These are phyloP conservation scores for Colletotrichum sp. DNA, from an alignment of 2,329 filamentous ascomycete genomes.

Conservation along the genomic window DNA sequence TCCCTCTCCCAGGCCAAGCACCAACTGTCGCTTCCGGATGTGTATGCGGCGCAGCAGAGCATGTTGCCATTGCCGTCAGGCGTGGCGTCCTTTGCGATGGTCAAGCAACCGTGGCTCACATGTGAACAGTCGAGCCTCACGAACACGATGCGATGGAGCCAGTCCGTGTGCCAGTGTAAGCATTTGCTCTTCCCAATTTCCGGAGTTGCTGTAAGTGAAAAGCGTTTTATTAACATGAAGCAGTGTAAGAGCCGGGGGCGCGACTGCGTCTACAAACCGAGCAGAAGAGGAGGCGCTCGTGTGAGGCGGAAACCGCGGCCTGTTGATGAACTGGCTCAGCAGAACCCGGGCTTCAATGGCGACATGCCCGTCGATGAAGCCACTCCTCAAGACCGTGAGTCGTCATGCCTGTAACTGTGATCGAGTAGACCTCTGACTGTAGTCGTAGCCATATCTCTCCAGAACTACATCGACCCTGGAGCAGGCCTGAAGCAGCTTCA, in stretches of 20 bases:
- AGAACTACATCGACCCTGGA: slow-evolving; percentile 50
- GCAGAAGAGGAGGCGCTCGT: slow-evolving; percentile 47
- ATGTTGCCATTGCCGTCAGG: background rate
- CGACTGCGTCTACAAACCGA: slow-evolving; percentile 48
- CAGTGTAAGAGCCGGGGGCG: slow-evolving; percentile 45
- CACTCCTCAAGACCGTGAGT: slow-evolving; percentile 34
- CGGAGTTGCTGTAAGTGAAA: background rate
- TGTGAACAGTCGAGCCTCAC: slow-evolving; percentile 43
- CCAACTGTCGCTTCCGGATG: too few relatives aligned
- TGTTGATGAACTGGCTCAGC: slow-evolving; percentile 22
- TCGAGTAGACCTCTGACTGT: background rate
- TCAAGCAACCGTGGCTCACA: background rate
- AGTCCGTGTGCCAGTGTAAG: slow-evolving; percentile 48
- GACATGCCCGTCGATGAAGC: slow-evolving; percentile 31
- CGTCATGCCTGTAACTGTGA: background rate
- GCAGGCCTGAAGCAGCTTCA: slow-evolving; percentile 52
- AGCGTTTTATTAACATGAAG: slow-evolving; percentile 17
- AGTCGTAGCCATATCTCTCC: slow-evolving; percentile 34
- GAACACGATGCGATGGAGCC: slow-evolving; percentile 53
- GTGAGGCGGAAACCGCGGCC: slow-evolving; percentile 41
- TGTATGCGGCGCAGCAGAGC: background rate
- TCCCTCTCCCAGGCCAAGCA: background rate
- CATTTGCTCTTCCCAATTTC: background rate
- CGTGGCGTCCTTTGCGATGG: background rate
- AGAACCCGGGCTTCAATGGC: slow-evolving; percentile 28